phyloP scores from a whole-genome alignment of 2,329 filamentous ascomycete genomes.

The Aureobasidium leucospermi region DNA sequence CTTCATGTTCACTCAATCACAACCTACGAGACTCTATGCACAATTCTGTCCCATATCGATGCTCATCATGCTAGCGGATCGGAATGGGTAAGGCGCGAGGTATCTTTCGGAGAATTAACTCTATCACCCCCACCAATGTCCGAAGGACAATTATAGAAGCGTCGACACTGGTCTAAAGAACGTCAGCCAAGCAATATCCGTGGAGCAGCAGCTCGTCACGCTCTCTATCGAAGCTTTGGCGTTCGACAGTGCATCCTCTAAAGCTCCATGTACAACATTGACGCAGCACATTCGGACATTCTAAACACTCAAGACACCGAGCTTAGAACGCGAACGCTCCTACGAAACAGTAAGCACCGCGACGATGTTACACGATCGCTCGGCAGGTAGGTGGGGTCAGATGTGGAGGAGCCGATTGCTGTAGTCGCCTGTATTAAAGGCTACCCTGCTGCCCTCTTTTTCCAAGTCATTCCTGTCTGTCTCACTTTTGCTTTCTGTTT shows the following conservation, averaged over 20 bases:
- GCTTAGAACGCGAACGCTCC: background rate
- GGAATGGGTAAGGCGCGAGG: background rate
- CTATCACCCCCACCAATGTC: background rate
- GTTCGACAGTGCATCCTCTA: background rate
- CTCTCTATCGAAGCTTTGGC: background rate
- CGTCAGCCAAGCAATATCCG: background rate
- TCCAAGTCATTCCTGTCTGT: background rate
- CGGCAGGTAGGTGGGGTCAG: background rate
- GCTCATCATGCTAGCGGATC: background rate
- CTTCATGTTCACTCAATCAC: too few species aligned
- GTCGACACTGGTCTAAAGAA: background rate
- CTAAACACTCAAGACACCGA: background rate
- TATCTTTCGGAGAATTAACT: constrained; percentile 9
- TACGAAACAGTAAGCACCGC: background rate
- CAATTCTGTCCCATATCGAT: too few species aligned
- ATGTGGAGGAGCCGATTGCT: background rate
- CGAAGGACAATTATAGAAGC: background rate
- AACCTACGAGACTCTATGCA: too few species aligned
- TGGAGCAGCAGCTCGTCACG: background rate
- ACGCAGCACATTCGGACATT: constrained; percentile 3
- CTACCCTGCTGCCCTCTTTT: background rate
- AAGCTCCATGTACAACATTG: background rate
- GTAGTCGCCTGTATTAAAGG: background rate
- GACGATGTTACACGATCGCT: background rate
- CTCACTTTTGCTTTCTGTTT: background rate